phyloP scores from a whole-genome alignment of 257 asterid genomes.

The Rubia yunnanensis region DNA sequence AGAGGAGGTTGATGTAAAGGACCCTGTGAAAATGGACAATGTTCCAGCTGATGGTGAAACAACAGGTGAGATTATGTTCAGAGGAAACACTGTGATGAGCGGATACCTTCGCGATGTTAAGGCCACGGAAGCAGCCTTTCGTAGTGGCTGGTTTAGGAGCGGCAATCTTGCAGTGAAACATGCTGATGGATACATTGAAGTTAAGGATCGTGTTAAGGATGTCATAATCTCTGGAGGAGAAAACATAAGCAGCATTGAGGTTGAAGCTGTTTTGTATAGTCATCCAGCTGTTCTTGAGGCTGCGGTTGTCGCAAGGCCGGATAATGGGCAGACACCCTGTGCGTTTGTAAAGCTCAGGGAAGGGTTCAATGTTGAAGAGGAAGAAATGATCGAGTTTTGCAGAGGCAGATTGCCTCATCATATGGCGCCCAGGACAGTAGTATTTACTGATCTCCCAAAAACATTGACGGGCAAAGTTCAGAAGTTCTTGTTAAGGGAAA shows the following conservation, averaged over 20 bases:
- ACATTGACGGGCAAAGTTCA: constrained; percentile 32
- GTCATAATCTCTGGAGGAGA: constrained; percentile 37
- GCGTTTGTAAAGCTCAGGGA: constrained; percentile 33
- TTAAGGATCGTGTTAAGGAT: constrained; percentile 7
- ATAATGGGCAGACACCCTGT: constrained; percentile 36
- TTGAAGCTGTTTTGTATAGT: constrained; percentile 22
- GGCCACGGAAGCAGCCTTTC: constrained; percentile 27
- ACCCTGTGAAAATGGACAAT: constrained; percentile 16
- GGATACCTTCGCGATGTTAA: constrained; percentile 24
- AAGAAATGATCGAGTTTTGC: constrained; percentile 26
- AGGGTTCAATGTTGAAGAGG: constrained; percentile 11
- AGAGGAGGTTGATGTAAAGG: constrained; percentile 26
- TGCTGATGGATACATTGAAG: constrained; percentile 20
- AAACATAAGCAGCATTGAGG: constrained; percentile 31
- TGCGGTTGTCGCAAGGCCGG: constrained; percentile 38
- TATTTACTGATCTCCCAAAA: constrained; percentile 28
- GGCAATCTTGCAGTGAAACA: constrained; percentile 36
- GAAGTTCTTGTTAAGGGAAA: constrained; percentile 23
- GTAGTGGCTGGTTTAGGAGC: constrained; percentile 31
- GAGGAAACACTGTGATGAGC: constrained; percentile 37
- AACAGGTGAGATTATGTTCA: constrained; percentile 28
- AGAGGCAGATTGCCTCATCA: constrained; percentile 27
- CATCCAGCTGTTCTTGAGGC: constrained; percentile 34
- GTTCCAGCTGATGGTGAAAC: constrained; percentile 29
- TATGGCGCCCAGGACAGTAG: constrained; percentile 30